Conservation (phyloP, 2,329 filamentous ascomycete species). For the Beauveria sp. region DNA sequence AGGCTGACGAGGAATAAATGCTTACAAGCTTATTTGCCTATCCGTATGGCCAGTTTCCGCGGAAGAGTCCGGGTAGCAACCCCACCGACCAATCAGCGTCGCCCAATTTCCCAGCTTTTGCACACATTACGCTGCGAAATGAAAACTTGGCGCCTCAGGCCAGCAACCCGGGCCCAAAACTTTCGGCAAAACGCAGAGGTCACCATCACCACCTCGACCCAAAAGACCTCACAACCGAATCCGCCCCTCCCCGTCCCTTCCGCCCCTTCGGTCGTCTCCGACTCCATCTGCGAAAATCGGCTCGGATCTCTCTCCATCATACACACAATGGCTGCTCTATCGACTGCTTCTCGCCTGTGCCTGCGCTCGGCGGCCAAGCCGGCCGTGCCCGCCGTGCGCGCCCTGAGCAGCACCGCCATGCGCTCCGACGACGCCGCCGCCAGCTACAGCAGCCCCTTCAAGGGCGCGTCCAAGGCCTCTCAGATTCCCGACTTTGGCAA, state of each 20-base stretch:
- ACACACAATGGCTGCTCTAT: conserved; percentile 56
- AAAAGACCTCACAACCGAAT: conserved; percentile 42
- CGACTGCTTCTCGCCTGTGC: conserved; percentile 60
- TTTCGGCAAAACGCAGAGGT: conserved; percentile 28
- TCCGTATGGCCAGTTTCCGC: conserved; percentile 6
- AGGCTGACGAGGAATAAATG: not conserved
- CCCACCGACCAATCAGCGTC: conserved; percentile 35
- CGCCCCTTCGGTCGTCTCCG: conserved; percentile 15
- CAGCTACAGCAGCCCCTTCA: conserved; percentile 57
- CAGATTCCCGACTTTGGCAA: conserved; percentile 85
- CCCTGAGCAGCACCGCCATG: conserved; percentile 48
- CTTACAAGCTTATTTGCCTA: not conserved
- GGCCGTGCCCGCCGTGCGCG: conserved; percentile 38
- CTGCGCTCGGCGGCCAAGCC: conserved; percentile 49
- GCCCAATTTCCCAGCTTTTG: conserved; percentile 39
- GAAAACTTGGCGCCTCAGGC: conserved; percentile 35
- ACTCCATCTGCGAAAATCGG: not conserved
- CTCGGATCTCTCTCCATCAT: not conserved
- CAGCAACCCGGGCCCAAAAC: conserved; percentile 27
- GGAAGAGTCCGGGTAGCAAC: conserved; percentile 25
- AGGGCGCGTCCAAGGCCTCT: conserved; percentile 48
- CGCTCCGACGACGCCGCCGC: conserved; percentile 35
- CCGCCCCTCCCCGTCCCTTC: conserved; percentile 19
- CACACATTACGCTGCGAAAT: conserved; percentile 9
- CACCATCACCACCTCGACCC: conserved; percentile 25